Evolutionary conservation across 2,329 filamentous ascomycete species (phyloP).

Genomic region (Verticillium albo-atrum): DNA sequence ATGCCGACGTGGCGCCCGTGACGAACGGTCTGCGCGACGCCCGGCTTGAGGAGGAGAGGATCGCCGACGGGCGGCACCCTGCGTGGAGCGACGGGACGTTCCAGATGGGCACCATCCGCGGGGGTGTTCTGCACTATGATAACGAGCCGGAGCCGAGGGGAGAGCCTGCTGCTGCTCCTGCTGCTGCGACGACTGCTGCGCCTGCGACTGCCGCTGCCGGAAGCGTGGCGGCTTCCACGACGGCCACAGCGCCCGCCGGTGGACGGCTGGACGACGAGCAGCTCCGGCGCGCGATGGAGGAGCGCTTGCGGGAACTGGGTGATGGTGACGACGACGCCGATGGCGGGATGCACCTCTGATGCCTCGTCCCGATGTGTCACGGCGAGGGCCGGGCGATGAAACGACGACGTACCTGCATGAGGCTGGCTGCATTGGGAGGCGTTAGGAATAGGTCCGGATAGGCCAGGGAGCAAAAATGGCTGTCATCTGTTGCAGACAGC

Average conservation of each 20-base stretch:
- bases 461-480: not conserved
- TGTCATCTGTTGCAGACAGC: not conserved
- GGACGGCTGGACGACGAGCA: conserved; percentile 55
- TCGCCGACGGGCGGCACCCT: conserved; percentile 19
- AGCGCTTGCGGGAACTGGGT: conserved; percentile 43
- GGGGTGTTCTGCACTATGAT: conserved; percentile 45
- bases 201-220: conserved; percentile 3
- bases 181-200: conserved; percentile 2
- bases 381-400: not conserved
- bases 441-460: not conserved
- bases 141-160: not conserved
- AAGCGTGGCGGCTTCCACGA: not conserved
- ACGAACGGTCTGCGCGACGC: conserved; percentile 13
- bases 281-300: conserved; percentile 50
- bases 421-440: not conserved
- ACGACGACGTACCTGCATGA: not conserved
- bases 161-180: not conserved
- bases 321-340: conserved; percentile 40
- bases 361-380: not conserved
- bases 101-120: conserved; percentile 52
- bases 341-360: conserved; percentile 59
- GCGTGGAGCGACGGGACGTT: conserved; percentile 63
- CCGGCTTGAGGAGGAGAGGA: conserved; percentile 7
- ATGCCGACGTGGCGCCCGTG: not conserved
- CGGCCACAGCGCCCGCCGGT: conserved; percentile 19